phyloP scores from a whole-genome alignment of 345 rosid genomes.

The Brassica incana region DNA sequence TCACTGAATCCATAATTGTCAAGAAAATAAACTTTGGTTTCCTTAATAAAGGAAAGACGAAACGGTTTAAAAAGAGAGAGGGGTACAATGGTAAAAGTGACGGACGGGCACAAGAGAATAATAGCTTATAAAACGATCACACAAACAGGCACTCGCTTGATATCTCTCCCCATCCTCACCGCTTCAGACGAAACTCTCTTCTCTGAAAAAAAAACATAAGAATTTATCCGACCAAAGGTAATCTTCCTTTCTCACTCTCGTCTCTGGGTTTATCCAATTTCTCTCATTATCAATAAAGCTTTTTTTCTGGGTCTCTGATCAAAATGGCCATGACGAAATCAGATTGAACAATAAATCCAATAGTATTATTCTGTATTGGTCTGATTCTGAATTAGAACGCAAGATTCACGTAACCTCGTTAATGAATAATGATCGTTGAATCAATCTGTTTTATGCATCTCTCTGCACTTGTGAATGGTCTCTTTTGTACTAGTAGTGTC shows the following conservation, averaged over 20 bases:
- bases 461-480: neutral
- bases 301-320: neutral
- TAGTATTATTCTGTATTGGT: neutral
- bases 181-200: neutral
- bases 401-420: neutral
- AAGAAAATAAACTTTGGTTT: neutral
- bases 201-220: neutral
- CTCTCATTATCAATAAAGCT: neutral
- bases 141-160: neutral
- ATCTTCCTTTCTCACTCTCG: neutral
- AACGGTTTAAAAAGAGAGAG: neutral
- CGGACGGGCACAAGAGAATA: neutral
- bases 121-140: slow-evolving; percentile 21
- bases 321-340: neutral
- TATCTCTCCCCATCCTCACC: neutral
- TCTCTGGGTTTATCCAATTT: neutral
- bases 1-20: neutral
- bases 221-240: neutral
- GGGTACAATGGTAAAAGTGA: neutral
- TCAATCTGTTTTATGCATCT: neutral
- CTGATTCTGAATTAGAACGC: neutral
- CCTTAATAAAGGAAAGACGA: neutral
- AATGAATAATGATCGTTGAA: neutral
- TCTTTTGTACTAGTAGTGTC: neutral
- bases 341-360: neutral